Evolutionary conservation across 2,329 filamentous ascomycete species (phyloP).

Genomic region (Hawksworthiomyces lignivorus): DNA sequence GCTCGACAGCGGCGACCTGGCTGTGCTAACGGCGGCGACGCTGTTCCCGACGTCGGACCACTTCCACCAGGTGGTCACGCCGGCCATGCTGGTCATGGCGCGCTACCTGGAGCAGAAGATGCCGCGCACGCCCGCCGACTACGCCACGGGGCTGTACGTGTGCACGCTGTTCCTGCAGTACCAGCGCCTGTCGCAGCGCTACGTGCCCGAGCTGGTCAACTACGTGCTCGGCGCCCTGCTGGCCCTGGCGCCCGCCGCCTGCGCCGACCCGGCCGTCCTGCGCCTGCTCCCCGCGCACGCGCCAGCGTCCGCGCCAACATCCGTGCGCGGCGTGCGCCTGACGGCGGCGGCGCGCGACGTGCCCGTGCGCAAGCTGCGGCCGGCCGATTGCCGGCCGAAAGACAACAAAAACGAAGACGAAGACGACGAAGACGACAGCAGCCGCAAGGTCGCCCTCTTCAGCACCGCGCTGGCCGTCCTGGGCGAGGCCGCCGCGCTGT

Average conservation of each 20-base stretch:
- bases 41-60: slow-evolving; percentile 95
- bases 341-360: slow-evolving; percentile 47
- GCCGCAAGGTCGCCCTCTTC: slow-evolving; percentile 52
- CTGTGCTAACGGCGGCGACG: slow-evolving; percentile 74
- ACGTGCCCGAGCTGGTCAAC: slow-evolving; percentile 80
- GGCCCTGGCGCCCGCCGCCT: slow-evolving; percentile 47
- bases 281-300: slow-evolving; percentile 9
- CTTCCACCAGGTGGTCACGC: slow-evolving; percentile 91
- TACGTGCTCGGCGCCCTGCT: slow-evolving; percentile 70
- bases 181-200: slow-evolving; percentile 74
- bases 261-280: neutral
- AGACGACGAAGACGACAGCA: slow-evolving; percentile 23
- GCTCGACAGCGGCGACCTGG: slow-evolving; percentile 62
- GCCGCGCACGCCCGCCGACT: slow-evolving; percentile 56
- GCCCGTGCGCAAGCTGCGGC: slow-evolving; percentile 10
- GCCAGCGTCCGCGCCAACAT: slow-evolving; percentile 3
- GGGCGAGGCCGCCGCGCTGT: slow-evolving; percentile 61
- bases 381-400: slow-evolving; percentile 14
- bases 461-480: slow-evolving; percentile 58
- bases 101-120: slow-evolving; percentile 75
- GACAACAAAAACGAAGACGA: slow-evolving; percentile 12
- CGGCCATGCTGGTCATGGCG: slow-evolving; percentile 75
- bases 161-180: slow-evolving; percentile 74
- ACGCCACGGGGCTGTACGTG: slow-evolving; percentile 70
- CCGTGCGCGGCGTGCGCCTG: slow-evolving; percentile 29